Conservation (phyloP, 2,329 filamentous ascomycete genomes). For the Acarospora socialis region DNA sequence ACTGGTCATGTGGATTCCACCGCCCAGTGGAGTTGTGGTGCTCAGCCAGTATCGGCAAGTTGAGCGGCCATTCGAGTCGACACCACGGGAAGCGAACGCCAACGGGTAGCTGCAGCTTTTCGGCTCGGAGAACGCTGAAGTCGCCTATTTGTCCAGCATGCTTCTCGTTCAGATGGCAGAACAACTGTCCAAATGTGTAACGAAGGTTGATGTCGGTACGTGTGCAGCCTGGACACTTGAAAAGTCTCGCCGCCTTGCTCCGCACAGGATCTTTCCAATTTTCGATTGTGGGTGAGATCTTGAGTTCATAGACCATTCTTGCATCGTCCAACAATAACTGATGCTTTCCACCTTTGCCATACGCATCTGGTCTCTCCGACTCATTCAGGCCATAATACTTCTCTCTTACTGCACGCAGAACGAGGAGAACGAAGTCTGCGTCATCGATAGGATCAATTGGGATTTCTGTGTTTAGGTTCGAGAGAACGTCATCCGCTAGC, state of each 20-base stretch:
- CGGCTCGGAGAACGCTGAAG: conserved; percentile 16
- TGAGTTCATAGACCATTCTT: conserved; percentile 17
- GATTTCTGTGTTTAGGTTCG: conserved; percentile 4
- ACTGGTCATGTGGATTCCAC: conserved; percentile 18
- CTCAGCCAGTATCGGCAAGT: conserved; percentile 19
- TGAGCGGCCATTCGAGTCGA: conserved; percentile 19
- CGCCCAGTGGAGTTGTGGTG: conserved; percentile 17
- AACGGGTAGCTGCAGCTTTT: conserved; percentile 4
- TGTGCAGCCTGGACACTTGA: conserved; percentile 20
- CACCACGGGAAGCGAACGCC: conserved; percentile 17
- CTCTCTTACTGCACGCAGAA: conserved; percentile 17
- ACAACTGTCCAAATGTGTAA: conserved; percentile 15
- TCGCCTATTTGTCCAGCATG: conserved; percentile 16
- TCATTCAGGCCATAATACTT: conserved; percentile 10
- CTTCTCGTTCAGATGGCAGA: conserved; percentile 18
- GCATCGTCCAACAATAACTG: conserved; percentile 21
- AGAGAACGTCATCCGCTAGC: conserved; percentile 14
- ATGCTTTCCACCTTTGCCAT: conserved; percentile 15
- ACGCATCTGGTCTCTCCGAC: conserved; percentile 4
- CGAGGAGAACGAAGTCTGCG: conserved; percentile 18
- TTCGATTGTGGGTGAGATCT: conserved; percentile 14
- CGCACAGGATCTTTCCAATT: conserved; percentile 9
- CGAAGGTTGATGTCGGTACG: conserved; percentile 14
- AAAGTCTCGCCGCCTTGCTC: conserved; percentile 12
- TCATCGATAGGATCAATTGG: conserved; percentile 13